A percentile compares a stretch with the other conserved stretches of the same genome.
Conservation (phyloP, 2,329 filamentous ascomycete genomes). For the Endoconidiophora laricicola region DNA sequence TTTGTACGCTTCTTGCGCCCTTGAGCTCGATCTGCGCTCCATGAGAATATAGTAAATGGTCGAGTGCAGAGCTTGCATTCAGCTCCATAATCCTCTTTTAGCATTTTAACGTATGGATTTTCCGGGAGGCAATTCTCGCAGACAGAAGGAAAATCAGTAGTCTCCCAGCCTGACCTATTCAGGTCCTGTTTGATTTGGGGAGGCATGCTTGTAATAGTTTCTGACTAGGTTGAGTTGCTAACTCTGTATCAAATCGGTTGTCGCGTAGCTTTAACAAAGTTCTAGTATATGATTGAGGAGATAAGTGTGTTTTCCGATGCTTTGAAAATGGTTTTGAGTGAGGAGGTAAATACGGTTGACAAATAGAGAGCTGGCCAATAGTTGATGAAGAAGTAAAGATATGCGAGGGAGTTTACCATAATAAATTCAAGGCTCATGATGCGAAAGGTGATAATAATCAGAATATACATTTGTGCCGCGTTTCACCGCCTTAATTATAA, state of each 20-base stretch:
- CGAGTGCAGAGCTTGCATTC: constrained; percentile 82
- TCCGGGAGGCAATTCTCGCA: constrained; percentile 89
- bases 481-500: constrained; percentile 4
- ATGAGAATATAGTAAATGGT: constrained; percentile 89
- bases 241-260: not conserved
- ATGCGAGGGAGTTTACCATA: not conserved
- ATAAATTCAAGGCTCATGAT: too few relatives aligned
- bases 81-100: constrained; percentile 89
- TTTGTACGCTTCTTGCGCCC: constrained; percentile 84
- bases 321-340: not conserved
- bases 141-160: constrained; percentile 75
- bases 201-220: constrained; percentile 38
- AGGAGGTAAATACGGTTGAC: too few relatives aligned
- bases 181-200: constrained; percentile 93
- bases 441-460: not conserved
- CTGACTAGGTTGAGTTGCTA: not conserved
- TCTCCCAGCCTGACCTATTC: constrained; percentile 91
- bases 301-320: not conserved
- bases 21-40: constrained; percentile 78
- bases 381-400: not conserved
- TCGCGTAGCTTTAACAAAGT: not conserved
- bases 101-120: constrained; percentile 96
- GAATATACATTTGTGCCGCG: constrained; percentile 6
- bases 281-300: not conserved
- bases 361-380: too few relatives aligned